Conservation (phyloP, 2,329 filamentous ascomycete genomes). For the Septoria linicola region DNA sequence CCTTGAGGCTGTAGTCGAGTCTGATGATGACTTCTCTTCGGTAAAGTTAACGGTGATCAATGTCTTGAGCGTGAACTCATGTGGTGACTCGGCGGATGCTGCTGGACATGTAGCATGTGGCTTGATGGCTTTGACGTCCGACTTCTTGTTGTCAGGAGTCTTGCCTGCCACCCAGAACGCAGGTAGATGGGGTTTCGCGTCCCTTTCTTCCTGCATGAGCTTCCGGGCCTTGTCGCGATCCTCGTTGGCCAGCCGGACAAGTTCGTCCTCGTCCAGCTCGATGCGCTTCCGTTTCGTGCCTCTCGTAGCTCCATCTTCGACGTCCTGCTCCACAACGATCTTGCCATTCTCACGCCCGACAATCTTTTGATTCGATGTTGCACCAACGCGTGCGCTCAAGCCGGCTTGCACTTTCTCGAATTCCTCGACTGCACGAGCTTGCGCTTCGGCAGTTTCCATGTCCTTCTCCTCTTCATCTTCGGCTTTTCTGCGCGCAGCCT, state of each 20-base stretch:
- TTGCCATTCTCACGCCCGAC: conserved; percentile 43
- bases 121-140: conserved; percentile 55
- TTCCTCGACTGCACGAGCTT: conserved; percentile 68
- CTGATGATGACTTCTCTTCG: conserved; percentile 59
- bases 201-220: conserved; percentile 60
- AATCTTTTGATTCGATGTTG: conserved; percentile 46
- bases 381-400: conserved; percentile 43
- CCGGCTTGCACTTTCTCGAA: conserved; percentile 83
- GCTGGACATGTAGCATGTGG: conserved; percentile 69
- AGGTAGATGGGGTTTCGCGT: conserved; percentile 69
- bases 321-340: conserved; percentile 32
- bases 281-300: conserved; percentile 70
- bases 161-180: conserved; percentile 93
- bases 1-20: conserved; percentile 42
- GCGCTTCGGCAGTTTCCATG: conserved; percentile 66
- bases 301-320: conserved; percentile 33
- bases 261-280: conserved; percentile 73
- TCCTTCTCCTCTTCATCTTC: conserved; percentile 62
- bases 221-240: conserved; percentile 70
- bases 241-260: conserved; percentile 66
- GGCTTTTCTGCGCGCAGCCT: conserved; percentile 57
- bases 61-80: conserved; percentile 74
- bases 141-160: conserved; percentile 58
- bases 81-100: conserved; percentile 63
- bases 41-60: conserved; percentile 76